A percentile compares a stretch with the other conserved stretches of the same genome.
These are phyloP conservation scores for Colletotrichum endophyticum DNA, from an alignment of 2,329 filamentous ascomycete species.

Conservation along the genomic window DNA sequence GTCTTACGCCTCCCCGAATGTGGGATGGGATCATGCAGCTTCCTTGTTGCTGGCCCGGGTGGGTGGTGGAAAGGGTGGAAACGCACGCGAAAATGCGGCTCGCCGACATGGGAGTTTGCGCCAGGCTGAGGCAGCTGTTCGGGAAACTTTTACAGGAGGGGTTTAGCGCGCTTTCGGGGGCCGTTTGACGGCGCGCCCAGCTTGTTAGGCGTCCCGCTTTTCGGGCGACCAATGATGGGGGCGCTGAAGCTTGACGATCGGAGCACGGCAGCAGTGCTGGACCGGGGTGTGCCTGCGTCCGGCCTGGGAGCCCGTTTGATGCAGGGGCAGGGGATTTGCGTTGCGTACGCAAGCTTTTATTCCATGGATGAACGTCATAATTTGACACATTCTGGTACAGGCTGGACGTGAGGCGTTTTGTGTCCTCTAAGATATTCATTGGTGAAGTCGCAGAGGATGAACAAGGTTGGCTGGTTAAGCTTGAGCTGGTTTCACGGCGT, in stretches of 20 bases:
- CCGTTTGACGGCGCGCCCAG: background rate
- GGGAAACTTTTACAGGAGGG: background rate
- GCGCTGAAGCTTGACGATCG: background rate
- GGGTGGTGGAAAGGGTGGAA: background rate
- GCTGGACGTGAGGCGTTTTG: background rate
- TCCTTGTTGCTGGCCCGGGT: background rate
- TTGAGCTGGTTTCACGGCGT: background rate
- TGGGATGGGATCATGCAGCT: background rate
- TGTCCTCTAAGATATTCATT: background rate
- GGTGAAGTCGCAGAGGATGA: background rate
- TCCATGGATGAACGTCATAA: background rate
- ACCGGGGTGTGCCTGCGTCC: background rate
- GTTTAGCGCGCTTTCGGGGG: background rate
- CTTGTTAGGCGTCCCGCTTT: background rate
- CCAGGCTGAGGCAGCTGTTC: background rate
- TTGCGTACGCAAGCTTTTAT: background rate
- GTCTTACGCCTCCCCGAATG: background rate
- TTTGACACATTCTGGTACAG: background rate
- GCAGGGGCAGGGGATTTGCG: background rate
- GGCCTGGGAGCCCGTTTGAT: background rate
- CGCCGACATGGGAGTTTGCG: background rate
- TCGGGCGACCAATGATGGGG: background rate
- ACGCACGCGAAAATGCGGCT: background rate
- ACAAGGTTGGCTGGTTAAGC: background rate
- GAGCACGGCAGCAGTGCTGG: background rate